Evolutionary conservation across 768 basidiomycete species (phyloP), one percentile per base, ranked within the genome.

Genomic region (Boletellus sp.): DNA sequence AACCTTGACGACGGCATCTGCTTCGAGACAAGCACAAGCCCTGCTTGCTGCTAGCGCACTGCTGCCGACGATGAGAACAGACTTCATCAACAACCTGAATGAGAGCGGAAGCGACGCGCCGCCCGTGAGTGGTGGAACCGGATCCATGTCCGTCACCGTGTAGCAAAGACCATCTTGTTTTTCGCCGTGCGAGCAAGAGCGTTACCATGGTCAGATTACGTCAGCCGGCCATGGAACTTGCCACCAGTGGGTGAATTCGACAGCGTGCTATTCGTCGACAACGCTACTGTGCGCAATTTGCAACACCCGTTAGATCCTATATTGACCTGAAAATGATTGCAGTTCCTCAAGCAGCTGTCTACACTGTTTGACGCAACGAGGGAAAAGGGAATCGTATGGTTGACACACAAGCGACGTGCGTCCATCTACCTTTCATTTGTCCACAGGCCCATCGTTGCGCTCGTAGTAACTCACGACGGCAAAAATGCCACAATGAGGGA

Each of bases 371-470:
- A 85, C 61, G 74, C 79, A 3, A 77, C 82, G 22, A 84, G 83
- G 62, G 78, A 81, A 49, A 76, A 79, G 53, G 84, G 86, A 46
- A 83, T 90, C 33, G 77, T 95, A 76, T 96, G 94, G 93, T 77
- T 97, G 52, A 94, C 92, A 3, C 92, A 95, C 74, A 95, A 95
- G 78, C 81, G 93, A 76, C 70, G 93, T 95, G 69, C 60, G 85
- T 50, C 13, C 17, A 40, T 20, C 4, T 24, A 3, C 26, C 15
- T 11, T 34, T 38, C 16, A 3, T 19, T 23, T 19, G 9, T 38
- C 36, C 15, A n/a, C 15, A 19, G 1, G 22, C 34, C 55, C 23
- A 62, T 35, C 41, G 17, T 39, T 10, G 15, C 19, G 19, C 1
- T n/a, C n/a, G 3, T 37, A 93, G 91, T 90, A 42, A 82, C 74